Conservation (phyloP, 2,329 filamentous ascomycete genomes). For the Aspergillus sp. region DNA sequence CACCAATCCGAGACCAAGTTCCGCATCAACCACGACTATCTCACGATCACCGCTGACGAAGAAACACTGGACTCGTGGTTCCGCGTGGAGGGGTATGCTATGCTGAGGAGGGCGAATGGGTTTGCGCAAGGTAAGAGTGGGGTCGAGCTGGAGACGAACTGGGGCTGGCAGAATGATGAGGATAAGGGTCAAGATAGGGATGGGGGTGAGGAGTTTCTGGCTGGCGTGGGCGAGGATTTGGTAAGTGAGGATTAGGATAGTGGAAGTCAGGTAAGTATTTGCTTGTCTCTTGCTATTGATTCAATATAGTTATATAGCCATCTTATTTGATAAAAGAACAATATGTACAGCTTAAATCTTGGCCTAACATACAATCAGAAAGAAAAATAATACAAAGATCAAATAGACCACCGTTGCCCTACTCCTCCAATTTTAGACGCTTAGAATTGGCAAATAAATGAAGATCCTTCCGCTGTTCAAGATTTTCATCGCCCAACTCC, state of each 20-base stretch:
- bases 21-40: slow-evolving; percentile 4
- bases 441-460: no score
- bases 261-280: no score
- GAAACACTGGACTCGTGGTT: slow-evolving; percentile 5
- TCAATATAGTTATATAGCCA: no score
- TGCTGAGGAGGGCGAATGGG: slow-evolving; percentile 2
- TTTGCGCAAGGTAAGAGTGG: not conserved
- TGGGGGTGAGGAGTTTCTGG: no score
- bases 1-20: slow-evolving; percentile 2
- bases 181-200: not conserved
- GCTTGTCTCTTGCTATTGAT: no score
- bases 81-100: slow-evolving; percentile 1
- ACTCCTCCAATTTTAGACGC: not conserved
- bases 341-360: no score
- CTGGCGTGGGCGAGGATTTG: no score
- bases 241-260: no score
- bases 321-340: no score
- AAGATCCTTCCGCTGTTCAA: not conserved
- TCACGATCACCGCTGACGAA: slow-evolving; percentile 1
- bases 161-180: not conserved
- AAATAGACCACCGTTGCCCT: no score
- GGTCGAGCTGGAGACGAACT: no score
- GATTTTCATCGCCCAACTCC: slow-evolving; percentile 2
- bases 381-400: not conserved
- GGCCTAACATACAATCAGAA: not conserved